Evolutionary conservation across 2,329 filamentous ascomycete genomes (phyloP).

Genomic region (Rhytidhysteron rufulum): DNA sequence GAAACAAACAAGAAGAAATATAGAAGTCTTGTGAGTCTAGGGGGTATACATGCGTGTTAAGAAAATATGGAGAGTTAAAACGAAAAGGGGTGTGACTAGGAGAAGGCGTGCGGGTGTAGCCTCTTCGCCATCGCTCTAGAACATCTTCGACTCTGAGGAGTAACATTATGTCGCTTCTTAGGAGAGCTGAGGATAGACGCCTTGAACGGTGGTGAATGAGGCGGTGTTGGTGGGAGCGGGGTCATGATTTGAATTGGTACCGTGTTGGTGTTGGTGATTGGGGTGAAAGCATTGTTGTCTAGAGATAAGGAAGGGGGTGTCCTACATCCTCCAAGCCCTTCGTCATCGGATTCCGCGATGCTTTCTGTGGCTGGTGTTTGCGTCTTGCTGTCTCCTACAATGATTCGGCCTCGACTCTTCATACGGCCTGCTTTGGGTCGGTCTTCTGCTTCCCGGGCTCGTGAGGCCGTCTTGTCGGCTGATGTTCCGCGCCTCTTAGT

Average conservation of each 20-base stretch:
- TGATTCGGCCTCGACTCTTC: constrained; percentile 71
- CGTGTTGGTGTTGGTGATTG: constrained; percentile 14
- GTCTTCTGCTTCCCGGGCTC: constrained; percentile 61
- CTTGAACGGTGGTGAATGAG: constrained; percentile 32
- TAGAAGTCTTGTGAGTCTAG: too few relatives aligned
- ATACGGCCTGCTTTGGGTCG: constrained; percentile 45
- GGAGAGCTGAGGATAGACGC: constrained; percentile 28
- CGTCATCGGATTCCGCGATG: constrained; percentile 71
- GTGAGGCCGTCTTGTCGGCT: constrained; percentile 51
- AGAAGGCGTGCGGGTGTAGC: constrained; percentile 13
- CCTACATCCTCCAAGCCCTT: constrained; percentile 86
- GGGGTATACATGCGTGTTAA: too few relatives aligned
- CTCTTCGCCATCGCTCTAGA: constrained; percentile 17
- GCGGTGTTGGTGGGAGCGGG: constrained; percentile 27
- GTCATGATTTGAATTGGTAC: constrained; percentile 3
- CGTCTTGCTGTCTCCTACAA: constrained; percentile 55
- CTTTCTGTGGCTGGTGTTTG: constrained; percentile 61
- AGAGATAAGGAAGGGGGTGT: constrained; percentile 26
- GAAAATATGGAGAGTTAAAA: constrained; percentile 3
- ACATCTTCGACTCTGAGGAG: constrained; percentile 14
- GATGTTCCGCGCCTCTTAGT: constrained; percentile 55
- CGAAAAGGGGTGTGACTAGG: background rate
- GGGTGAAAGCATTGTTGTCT: constrained; percentile 9
- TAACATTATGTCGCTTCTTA: constrained; percentile 13
- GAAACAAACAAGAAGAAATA: constrained; percentile 3